Evolutionary conservation across 164 flowering plant species (phyloP).

Genomic region (Vitis amurensis): DNA sequence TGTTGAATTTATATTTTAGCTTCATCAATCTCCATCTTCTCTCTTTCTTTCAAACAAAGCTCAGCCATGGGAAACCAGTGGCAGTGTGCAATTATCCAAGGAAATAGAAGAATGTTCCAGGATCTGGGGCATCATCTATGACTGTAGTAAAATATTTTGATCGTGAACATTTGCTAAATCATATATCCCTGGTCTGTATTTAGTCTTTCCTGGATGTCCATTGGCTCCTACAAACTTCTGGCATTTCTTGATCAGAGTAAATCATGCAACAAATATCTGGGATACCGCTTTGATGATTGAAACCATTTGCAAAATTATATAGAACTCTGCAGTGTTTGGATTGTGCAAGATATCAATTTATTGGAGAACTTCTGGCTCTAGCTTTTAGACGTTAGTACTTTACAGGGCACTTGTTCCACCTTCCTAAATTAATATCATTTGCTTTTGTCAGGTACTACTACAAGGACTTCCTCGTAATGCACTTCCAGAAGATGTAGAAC

Average conservation of each 20-base stretch:
- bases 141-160: not conserved
- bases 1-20: not conserved
- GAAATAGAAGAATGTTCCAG: not conserved
- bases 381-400: not conserved
- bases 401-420: not conserved
- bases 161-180: too few relatives aligned
- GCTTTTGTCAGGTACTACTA: conserved; percentile 48
- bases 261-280: not conserved
- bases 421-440: not conserved
- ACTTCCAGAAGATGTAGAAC: conserved; percentile 58
- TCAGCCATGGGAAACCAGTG: too few relatives aligned
- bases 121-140: not conserved
- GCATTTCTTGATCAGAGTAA: not conserved
- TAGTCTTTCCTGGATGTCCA: too few relatives aligned
- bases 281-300: not conserved
- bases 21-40: not conserved
- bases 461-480: conserved; percentile 68
- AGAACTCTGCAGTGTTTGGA: not conserved
- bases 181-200: too few relatives aligned
- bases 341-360: not conserved
- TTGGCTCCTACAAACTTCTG: too few relatives aligned
- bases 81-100: too few relatives aligned
- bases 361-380: not conserved
- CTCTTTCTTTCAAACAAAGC: too few relatives aligned
- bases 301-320: not conserved